Evolutionary conservation across 352 stramenopile species (phyloP), one percentile per base, ranked within the genome.

Genomic region (Globisporangium okanoganense): DNA sequence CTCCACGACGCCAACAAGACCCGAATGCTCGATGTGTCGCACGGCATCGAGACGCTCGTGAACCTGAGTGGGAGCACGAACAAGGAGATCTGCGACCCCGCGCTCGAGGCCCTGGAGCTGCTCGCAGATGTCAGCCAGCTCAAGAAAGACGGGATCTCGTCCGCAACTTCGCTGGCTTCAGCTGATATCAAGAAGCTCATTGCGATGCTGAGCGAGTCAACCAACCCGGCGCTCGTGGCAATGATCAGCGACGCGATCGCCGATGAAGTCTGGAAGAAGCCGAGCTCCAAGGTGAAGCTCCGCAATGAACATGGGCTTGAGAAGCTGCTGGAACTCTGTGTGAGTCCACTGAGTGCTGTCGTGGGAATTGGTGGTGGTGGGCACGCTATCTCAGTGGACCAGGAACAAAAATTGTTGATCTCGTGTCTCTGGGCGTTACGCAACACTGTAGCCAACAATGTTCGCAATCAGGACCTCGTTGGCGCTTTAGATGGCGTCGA

Each of bases 1-100:
- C 76, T 96, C 25, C 83, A 94, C 72, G 88, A 96, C 56, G 56
- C 65, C 35, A 90, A 95, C 73, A 96, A 96, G 73, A 76, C 73
- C 0, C 63, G 58, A 38, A 71, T 96, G 51, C 75, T 96, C 1
- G 72, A 87, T 43, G 70, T 92, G 1, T 70, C 81, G n/a, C 71
- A 79, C 35, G 88, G 75, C 1, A 75, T 96, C 20, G 88, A 96
- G 68, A 86, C 78, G 36, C 72, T 95, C 8, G 87, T 93, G 7
- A 86, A 82, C 22, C 69, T 96, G 29, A 90, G 81, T 44, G 88
- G 82, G 18, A 70, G 72, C 38, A 76, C 73, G 31, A 74, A 85
- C 59, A 68, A 61, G 10, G 78, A 90, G n/a, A 64, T 92, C 25
- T 72, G 78, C 36, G 72, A 92, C 0, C 76, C 87, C 13, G 87